Percentiles rank a stretch among this genome's conserved stretches.
Conservation (phyloP, 2,329 filamentous ascomycete species). For the Cladosporium sp. region DNA sequence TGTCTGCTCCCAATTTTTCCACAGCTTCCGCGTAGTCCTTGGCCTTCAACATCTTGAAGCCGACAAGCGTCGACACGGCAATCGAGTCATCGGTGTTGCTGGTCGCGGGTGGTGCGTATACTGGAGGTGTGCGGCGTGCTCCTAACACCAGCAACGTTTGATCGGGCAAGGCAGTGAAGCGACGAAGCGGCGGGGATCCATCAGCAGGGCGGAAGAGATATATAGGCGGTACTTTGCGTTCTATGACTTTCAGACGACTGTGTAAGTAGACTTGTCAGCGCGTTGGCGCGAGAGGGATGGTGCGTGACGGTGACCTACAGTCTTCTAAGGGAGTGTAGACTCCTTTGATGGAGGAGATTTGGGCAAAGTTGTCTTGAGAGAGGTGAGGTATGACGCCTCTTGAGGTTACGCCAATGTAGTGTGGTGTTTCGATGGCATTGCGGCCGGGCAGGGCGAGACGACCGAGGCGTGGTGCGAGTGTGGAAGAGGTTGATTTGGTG, state of each 20-base stretch:
- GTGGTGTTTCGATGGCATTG: slow-evolving; percentile 71
- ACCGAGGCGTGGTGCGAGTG: slow-evolving; percentile 60
- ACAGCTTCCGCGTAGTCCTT: slow-evolving; percentile 65
- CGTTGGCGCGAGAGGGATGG: slow-evolving; percentile 12
- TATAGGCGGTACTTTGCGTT: slow-evolving; percentile 52
- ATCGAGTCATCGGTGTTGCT: slow-evolving; percentile 57
- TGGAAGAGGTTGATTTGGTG: slow-evolving; percentile 33
- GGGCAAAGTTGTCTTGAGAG: slow-evolving; percentile 73
- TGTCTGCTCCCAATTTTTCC: slow-evolving; percentile 67
- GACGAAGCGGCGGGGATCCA: slow-evolving; percentile 58
- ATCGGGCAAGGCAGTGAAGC: slow-evolving; percentile 68
- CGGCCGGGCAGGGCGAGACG: slow-evolving; percentile 59
- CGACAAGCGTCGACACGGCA: slow-evolving; percentile 78
- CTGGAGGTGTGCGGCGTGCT: slow-evolving; percentile 70
- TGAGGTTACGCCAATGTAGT: slow-evolving; percentile 74
- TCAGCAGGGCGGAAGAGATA: slow-evolving; percentile 43
- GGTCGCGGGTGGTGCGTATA: slow-evolving; percentile 59
- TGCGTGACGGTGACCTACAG: slow-evolving; percentile 56
- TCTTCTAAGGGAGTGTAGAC: slow-evolving; percentile 86
- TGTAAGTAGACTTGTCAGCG: slow-evolving; percentile 34
- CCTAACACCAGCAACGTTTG: slow-evolving; percentile 66
- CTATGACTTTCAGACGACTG: slow-evolving; percentile 54
- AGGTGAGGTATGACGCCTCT: slow-evolving; percentile 83
- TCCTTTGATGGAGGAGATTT: slow-evolving; percentile 60
- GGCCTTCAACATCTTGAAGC: slow-evolving; percentile 67